These are phyloP conservation scores for Suillus clintonianus DNA, from an alignment of 768 basidiomycete genomes.

Conservation along the genomic window DNA sequence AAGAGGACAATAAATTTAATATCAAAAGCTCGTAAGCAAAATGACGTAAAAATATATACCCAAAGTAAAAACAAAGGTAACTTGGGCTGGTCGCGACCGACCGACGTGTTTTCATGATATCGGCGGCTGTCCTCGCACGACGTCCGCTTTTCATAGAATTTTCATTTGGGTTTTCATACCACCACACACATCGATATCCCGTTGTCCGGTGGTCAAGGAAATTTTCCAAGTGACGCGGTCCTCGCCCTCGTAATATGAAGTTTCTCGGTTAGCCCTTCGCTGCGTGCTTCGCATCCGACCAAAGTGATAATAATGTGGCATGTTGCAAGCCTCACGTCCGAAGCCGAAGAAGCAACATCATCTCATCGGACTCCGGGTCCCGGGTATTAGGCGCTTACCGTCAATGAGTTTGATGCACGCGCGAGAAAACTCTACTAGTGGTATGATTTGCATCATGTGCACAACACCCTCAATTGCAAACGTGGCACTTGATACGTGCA, in stretches of 20 bases:
- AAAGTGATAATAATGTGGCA: background rate
- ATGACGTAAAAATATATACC: no score
- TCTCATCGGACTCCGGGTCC: background rate
- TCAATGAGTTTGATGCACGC: background rate
- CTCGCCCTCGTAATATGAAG: background rate
- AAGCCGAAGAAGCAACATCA: background rate
- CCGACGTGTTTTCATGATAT: no score
- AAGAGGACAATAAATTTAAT: no score
- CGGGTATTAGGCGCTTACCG: background rate
- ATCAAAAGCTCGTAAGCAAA: no score
- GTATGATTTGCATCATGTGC: background rate
- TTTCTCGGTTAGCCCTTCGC: background rate
- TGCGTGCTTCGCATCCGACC: background rate
- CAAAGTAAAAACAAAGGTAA: no score
- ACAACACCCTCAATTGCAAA: no score
- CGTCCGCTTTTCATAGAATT: background rate
- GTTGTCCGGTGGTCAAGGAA: background rate
- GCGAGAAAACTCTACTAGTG: background rate
- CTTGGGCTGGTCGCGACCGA: no score
- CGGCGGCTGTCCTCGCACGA: background rate
- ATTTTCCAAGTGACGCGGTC: background rate
- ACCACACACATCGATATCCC: no score
- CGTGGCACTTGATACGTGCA: background rate
- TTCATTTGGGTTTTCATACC: background rate
- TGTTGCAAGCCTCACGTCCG: background rate